Base-by-base conservation (phyloP, 495 filamentous ascomycete genomes). In the Apiosordaria backusii region DNA sequence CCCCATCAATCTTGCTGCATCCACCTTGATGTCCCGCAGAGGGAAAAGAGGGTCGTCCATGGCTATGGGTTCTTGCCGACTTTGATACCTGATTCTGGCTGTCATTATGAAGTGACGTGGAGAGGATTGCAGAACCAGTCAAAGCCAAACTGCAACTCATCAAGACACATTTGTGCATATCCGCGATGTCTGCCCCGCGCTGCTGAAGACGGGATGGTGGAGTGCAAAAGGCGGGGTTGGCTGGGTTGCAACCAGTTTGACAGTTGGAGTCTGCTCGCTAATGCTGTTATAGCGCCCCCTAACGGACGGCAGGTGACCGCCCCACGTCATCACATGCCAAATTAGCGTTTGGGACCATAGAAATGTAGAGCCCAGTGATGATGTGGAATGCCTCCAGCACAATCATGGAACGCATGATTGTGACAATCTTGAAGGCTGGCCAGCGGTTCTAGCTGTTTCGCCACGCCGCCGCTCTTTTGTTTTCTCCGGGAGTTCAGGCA, bases 281-380 rank as follows among this genome's bases (percentile, higher is more conserved):
- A 55, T 23, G 21, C 26, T 53, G 62, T 53, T 64, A 21, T 57
- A 25, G 53, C n/a, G 26, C 9, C 27, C 22, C 26, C 19, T 19
- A 45, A 26, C 55, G 54, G 24, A 4, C 57, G 57, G 57, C 57
- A 59, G 24, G 59, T 65, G 64, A 62, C 65, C 65, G 22, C 26
- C 26, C 57, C 57, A 40, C 59, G 26, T 21, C 59, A 45, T 61
- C 59, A 61, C 59, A 61, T 61, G 59, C 59, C 26, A 61, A 40
- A 19, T 61, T 61, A 61, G 59, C 26, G 7, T 45, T 45, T 55
- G n/a, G 19, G 10, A 3, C 52, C n/a, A 55, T n/a, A 21, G 52
- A 23, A 55, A 19, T 55, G 52, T 6, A 55, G 4, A 23, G n/a
- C n/a, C 22, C 52, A 9, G 52, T 55, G 52, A 55, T 18, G n/a